phyloP scores from a whole-genome alignment of 306 rosid genomes.

The Prunus padus region DNA sequence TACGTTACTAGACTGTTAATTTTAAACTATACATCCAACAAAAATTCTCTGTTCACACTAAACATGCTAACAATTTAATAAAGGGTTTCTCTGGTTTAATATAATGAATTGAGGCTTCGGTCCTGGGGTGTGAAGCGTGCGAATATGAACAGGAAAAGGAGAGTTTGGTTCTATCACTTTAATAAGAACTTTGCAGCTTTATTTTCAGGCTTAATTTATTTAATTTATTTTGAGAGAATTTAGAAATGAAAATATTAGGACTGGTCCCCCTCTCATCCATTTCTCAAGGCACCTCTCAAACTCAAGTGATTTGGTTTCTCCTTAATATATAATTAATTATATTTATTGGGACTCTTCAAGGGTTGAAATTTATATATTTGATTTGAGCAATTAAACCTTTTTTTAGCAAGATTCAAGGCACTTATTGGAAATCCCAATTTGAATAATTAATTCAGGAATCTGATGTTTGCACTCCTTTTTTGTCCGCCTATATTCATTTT shows the following conservation, averaged over 20 bases:
- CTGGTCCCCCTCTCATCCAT: constrained; percentile 43
- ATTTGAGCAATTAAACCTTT: background rate
- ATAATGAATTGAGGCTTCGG: too few species aligned
- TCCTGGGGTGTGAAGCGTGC: too few species aligned
- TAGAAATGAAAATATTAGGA: background rate
- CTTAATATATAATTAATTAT: too few species aligned
- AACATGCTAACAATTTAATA: too few species aligned
- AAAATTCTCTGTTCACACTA: too few species aligned
- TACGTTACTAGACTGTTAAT: too few species aligned
- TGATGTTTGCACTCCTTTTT: too few species aligned
- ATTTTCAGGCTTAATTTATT: constrained; percentile 29
- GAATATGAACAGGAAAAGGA: constrained; percentile 7
- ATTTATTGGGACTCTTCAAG: constrained; percentile 17
- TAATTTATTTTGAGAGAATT: background rate
- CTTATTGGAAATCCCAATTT: constrained; percentile 31
- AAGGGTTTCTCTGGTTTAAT: too few species aligned
- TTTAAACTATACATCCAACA: too few species aligned
- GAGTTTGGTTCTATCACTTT: constrained; percentile 23
- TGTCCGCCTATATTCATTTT: too few species aligned
- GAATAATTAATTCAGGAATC: constrained; percentile 33
- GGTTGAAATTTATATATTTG: constrained; percentile 18
- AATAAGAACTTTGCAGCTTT: constrained; percentile 53
- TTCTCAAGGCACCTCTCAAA: constrained; percentile 6
- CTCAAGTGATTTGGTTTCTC: background rate
- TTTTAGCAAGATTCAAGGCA: constrained; percentile 31